Percentiles rank a stretch among this genome's conserved stretches.
phyloP scores from a whole-genome alignment of 768 basidiomycete genomes.

The Kondoa subrosea region DNA sequence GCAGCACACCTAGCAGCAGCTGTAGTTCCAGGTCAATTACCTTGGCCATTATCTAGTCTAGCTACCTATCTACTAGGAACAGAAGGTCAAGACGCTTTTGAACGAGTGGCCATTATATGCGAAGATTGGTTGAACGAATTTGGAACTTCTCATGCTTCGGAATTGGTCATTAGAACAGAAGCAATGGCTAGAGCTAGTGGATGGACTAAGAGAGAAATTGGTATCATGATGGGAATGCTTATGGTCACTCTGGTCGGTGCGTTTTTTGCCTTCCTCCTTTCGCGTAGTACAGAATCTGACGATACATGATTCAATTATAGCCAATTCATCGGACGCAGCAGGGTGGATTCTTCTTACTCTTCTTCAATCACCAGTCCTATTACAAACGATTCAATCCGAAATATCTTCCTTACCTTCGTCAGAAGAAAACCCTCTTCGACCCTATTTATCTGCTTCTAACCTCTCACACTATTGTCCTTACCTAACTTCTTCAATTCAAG shows the following conservation, averaged over 20 bases:
- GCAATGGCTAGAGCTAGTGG: not conserved
- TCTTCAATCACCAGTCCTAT: conserved; percentile 3
- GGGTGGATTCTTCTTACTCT: not conserved
- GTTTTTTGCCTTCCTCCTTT: not conserved
- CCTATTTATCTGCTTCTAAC: not conserved
- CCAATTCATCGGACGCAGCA: conserved; percentile 5
- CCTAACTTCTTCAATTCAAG: conserved; percentile 7
- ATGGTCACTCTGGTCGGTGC: conserved; percentile 8
- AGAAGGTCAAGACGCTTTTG: conserved; percentile 2
- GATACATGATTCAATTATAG: not conserved
- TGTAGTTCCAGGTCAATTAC: not conserved
- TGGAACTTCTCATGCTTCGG: not conserved
- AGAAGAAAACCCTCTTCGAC: not conserved
- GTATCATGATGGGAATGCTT: conserved; percentile 3
- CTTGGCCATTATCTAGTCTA: not conserved
- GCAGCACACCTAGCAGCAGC: not conserved
- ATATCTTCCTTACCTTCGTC: not conserved
- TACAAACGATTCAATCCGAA: not conserved
- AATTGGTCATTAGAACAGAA: conserved; percentile 6
- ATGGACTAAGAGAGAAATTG: not conserved
- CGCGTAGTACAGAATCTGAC: not conserved
- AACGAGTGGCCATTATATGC: not conserved
- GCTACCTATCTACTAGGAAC: not conserved
- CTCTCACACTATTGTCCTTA: not conserved
- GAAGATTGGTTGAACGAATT: not conserved